Evolutionary conservation across 352 stramenopile species (phyloP).

Genomic region (Phytophthora citricola): DNA sequence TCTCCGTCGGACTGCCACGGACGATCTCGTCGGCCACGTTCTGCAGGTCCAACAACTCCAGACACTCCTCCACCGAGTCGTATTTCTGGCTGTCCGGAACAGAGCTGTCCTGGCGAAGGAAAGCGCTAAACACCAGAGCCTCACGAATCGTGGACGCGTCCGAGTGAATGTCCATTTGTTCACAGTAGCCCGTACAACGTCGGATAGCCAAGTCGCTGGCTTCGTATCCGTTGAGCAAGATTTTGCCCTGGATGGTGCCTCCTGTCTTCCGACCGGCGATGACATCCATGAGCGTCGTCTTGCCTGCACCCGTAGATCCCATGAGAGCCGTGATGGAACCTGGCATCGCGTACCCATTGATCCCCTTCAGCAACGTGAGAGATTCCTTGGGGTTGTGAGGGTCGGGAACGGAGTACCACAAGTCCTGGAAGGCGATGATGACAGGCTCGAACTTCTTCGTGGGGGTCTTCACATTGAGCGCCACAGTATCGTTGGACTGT

Average conservation of each 20-base stretch:
- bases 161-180: slow-evolving; percentile 89
- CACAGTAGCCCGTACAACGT: slow-evolving; percentile 46
- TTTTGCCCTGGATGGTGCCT: slow-evolving; percentile 69
- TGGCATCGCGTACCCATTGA: slow-evolving; percentile 47
- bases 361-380: slow-evolving; percentile 68
- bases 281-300: slow-evolving; percentile 94
- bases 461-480: slow-evolving; percentile 9
- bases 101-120: slow-evolving; percentile 53
- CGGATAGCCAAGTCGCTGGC: slow-evolving; percentile 41
- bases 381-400: slow-evolving; percentile 47
- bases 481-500: slow-evolving; percentile 4
- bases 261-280: slow-evolving; percentile 91
- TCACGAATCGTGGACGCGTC: slow-evolving; percentile 89
- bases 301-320: slow-evolving; percentile 70
- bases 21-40: slow-evolving; percentile 43
- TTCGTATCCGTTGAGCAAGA: slow-evolving; percentile 52
- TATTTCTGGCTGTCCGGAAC: slow-evolving; percentile 40
- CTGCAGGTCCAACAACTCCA: slow-evolving; percentile 45
- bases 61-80: slow-evolving; percentile 37
- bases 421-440: slow-evolving; percentile 40
- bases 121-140: slow-evolving; percentile 86
- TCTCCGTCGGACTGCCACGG: slow-evolving; percentile 45
- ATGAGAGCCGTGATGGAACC: slow-evolving; percentile 63
- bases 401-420: slow-evolving; percentile 46
- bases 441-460: slow-evolving; percentile 27